Evolutionary conservation across 352 stramenopile species (phyloP).

Genomic region (Globisporangium solare): DNA sequence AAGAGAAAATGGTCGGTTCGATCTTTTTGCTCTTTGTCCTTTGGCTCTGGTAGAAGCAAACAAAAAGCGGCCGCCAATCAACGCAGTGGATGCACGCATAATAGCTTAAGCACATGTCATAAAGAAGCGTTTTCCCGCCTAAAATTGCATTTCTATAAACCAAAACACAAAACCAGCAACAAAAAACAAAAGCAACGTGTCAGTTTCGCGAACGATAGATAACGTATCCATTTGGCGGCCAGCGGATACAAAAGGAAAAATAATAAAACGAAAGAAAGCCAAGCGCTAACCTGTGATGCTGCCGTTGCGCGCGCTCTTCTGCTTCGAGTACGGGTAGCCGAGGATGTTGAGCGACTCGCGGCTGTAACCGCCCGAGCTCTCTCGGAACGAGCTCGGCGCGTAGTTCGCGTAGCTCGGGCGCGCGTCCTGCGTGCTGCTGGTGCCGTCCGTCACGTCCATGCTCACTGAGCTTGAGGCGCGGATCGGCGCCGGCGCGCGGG

Average conservation of each 20-base stretch:
- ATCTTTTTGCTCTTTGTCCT: too few species aligned
- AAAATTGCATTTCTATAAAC: constrained; percentile 45
- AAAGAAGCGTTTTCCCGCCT: constrained; percentile 11
- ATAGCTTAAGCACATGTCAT: constrained; percentile 28
- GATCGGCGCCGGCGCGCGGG: constrained; percentile 4
- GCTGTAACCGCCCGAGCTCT: constrained; percentile 54
- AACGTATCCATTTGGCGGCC: neutral
- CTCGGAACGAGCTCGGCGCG: constrained; percentile 34
- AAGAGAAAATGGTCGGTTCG: too few species aligned
- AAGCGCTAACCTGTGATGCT: constrained; percentile 36
- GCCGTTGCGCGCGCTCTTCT: constrained; percentile 55
- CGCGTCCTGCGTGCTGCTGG: neutral
- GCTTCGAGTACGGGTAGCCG: constrained; percentile 74
- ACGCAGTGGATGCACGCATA: constrained; percentile 12
- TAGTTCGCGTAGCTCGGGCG: constrained; percentile 9
- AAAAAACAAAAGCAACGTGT: constrained; percentile 19
- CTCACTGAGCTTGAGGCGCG: constrained; percentile 21
- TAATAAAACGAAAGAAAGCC: neutral
- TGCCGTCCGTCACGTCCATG: constrained; percentile 8
- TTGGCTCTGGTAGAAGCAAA: too few species aligned
- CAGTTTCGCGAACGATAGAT: constrained; percentile 1
- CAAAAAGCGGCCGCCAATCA: too few species aligned
- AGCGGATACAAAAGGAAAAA: constrained; percentile 12
- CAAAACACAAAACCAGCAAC: constrained; percentile 9
- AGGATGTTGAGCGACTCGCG: constrained; percentile 77